phyloP scores from a whole-genome alignment of 768 basidiomycete species.

The Lactifluus echinatus region DNA sequence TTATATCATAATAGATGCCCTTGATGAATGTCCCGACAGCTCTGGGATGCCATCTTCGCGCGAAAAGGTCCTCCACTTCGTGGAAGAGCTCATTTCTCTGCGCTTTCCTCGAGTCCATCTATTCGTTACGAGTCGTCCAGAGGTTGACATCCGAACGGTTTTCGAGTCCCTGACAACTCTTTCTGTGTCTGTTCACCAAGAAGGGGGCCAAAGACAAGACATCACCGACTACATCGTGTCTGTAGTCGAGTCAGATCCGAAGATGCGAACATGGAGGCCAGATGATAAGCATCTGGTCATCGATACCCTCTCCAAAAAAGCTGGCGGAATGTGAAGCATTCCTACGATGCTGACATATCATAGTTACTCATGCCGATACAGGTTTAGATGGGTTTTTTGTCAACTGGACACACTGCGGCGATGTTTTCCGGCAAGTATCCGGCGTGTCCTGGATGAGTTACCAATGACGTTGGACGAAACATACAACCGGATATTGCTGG shows the following conservation, averaged over 20 bases:
- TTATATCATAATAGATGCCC: neutral
- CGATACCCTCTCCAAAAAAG: neutral
- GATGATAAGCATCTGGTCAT: neutral
- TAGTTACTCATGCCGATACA: neutral
- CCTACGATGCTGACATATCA: neutral
- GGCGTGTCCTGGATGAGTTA: neutral
- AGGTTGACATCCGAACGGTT: neutral
- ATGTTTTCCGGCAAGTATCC: neutral
- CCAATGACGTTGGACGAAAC: neutral
- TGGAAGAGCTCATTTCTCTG: neutral
- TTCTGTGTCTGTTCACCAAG: neutral
- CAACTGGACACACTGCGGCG: neutral
- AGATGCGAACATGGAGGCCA: neutral
- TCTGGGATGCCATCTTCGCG: neutral
- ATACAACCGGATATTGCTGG: neutral
- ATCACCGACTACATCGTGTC: neutral
- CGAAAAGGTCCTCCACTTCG: neutral
- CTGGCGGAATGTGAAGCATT: neutral
- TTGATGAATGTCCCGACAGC: neutral
- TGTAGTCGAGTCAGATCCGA: neutral
- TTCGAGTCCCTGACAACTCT: neutral
- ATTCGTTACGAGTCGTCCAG: neutral
- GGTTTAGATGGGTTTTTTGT: neutral
- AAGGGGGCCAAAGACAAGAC: neutral
- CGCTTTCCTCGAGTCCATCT: neutral